phyloP scores from a whole-genome alignment of 345 rosid genomes.

The Balakata baccata region DNA sequence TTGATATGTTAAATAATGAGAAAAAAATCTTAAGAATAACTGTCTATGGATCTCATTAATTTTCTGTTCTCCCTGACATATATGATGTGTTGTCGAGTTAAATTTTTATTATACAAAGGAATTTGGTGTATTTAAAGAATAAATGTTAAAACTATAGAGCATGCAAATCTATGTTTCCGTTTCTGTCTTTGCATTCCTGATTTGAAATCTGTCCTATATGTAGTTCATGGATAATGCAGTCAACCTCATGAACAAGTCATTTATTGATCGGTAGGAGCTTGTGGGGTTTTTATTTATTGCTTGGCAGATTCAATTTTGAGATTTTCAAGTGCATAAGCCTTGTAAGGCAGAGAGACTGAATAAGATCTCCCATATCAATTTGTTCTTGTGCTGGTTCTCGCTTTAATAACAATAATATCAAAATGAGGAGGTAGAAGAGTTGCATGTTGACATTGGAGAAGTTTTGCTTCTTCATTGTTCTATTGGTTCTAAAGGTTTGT shows the following conservation, averaged over 20 bases:
- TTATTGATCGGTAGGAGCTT: slow-evolving; percentile 57
- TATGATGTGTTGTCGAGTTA: not conserved
- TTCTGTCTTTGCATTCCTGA: slow-evolving; percentile 5
- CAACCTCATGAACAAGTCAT: slow-evolving; percentile 80
- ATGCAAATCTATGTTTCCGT: not conserved
- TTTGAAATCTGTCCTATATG: slow-evolving; percentile 27
- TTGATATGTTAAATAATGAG: not conserved
- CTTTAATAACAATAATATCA: not conserved
- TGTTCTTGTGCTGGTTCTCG: not conserved
- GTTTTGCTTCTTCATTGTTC: not conserved
- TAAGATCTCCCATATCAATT: not conserved
- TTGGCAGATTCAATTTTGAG: slow-evolving; percentile 13
- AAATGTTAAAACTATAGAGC: not conserved
- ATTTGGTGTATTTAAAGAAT: not conserved
- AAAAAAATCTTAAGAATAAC: not conserved
- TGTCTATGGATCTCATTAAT: not conserved
- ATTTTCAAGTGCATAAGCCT: not conserved
- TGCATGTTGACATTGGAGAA: not conserved
- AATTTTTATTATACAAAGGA: not conserved
- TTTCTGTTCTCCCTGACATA: not conserved
- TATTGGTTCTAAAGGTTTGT: not conserved
- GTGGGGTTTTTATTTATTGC: slow-evolving; percentile 1
- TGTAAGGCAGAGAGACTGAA: slow-evolving; percentile 15
- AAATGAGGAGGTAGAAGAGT: not conserved
- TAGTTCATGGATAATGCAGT: slow-evolving; percentile 92